Percentiles rank a stretch among this genome's conserved stretches.
Evolutionary conservation across 2,329 filamentous ascomycete genomes (phyloP).

Genomic region (Cadophora luteo-olivacea): DNA sequence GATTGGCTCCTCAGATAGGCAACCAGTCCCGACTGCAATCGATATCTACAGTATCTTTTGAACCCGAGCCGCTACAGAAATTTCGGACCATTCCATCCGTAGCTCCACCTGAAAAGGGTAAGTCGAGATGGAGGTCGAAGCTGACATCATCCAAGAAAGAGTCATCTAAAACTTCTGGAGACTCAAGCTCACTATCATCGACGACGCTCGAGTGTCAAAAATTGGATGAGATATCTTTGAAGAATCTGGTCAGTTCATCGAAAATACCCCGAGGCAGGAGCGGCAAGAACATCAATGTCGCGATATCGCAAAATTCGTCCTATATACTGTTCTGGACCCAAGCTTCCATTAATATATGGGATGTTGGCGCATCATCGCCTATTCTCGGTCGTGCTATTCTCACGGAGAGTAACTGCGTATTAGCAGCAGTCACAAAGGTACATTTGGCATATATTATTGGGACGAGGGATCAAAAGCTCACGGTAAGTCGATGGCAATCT

Average conservation of each 20-base stretch:
- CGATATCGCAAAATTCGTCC: constrained; percentile 48
- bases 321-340: constrained; percentile 50
- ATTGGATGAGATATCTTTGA: constrained; percentile 49
- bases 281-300: constrained; percentile 46
- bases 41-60: constrained; percentile 34
- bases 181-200: constrained; percentile 49
- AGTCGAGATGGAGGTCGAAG: constrained; percentile 44
- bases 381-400: constrained; percentile 44
- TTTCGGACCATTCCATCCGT: constrained; percentile 29
- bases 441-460: constrained; percentile 50
- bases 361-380: constrained; percentile 48
- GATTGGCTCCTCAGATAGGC: constrained; percentile 1
- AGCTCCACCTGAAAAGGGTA: constrained; percentile 37
- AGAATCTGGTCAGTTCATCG: constrained; percentile 40
- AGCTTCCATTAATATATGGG: constrained; percentile 48
- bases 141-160: constrained; percentile 41
- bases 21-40: constrained; percentile 28
- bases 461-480: constrained; percentile 50
- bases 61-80: constrained; percentile 26
- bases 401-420: constrained; percentile 49
- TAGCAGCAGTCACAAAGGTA: constrained; percentile 47
- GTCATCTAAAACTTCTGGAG: constrained; percentile 40
- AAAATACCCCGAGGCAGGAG: constrained; percentile 45
- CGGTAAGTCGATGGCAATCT: constrained; percentile 40
- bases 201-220: constrained; percentile 45